These are phyloP conservation scores for Aspergillus diversus DNA, from an alignment of 495 filamentous ascomycete species.

Conservation along the genomic window DNA sequence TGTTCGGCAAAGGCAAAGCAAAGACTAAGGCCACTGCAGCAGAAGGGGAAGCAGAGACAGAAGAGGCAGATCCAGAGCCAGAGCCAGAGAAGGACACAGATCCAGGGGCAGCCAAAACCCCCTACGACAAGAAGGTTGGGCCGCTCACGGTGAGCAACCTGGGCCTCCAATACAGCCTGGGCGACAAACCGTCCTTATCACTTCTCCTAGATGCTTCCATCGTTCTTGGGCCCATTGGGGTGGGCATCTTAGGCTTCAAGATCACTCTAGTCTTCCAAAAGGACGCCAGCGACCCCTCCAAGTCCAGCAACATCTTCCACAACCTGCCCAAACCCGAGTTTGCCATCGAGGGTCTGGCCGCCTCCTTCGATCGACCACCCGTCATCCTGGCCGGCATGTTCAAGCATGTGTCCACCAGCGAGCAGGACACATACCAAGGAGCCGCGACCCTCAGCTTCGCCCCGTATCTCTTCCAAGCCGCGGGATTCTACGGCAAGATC, in stretches of 20 bases:
- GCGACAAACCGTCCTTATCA: conserved; percentile 17
- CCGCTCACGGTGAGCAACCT: conserved; percentile 33
- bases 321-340: conserved; percentile 15
- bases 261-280: conserved; percentile 19
- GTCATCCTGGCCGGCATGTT: conserved; percentile 44
- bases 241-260: conserved; percentile 42
- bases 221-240: conserved; percentile 41
- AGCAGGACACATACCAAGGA: conserved; percentile 36
- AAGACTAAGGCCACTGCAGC: not conserved
- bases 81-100: conserved; percentile 4
- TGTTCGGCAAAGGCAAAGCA: conserved; percentile 22
- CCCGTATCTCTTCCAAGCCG: conserved; percentile 42
- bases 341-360: conserved; percentile 40
- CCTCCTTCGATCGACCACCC: conserved; percentile 41
- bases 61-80: not conserved
- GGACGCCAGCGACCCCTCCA: not conserved
- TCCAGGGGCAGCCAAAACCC: conserved; percentile 18
- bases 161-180: conserved; percentile 37
- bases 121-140: conserved; percentile 34
- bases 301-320: conserved; percentile 8
- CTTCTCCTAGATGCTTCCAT: conserved; percentile 42
- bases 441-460: conserved; percentile 41
- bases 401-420: conserved; percentile 25
- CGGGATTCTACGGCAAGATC: conserved; percentile 39
- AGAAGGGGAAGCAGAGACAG: not conserved